Conservation (phyloP, 768 basidiomycete species). For the Saitozyma sp. region DNA sequence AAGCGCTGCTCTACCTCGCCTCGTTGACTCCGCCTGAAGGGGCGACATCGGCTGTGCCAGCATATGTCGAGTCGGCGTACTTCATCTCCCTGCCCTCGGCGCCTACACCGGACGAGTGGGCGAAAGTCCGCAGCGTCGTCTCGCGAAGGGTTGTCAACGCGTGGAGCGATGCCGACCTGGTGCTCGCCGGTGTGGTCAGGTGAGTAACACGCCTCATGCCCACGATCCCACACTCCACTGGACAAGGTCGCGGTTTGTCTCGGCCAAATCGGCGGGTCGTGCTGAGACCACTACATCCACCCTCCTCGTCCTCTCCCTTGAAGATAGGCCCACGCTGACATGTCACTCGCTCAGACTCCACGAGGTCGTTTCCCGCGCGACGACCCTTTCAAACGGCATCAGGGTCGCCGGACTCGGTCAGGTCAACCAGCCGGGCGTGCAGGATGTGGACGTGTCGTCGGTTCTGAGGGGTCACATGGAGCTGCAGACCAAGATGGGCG, state of each 20-base stretch:
- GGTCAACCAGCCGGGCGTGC: slow-evolving; percentile 47
- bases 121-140: slow-evolving; percentile 48
- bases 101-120: slow-evolving; percentile 53
- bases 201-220: slow-evolving; percentile 9
- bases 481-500: slow-evolving; percentile 49
- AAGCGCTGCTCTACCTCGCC: slow-evolving; percentile 51
- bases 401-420: slow-evolving; percentile 50
- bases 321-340: too few relatives aligned
- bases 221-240: too few relatives aligned
- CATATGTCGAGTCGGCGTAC: slow-evolving; percentile 55
- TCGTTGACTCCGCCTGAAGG: slow-evolving; percentile 32
- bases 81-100: slow-evolving; percentile 55
- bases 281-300: too few relatives aligned
- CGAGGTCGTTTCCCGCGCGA: slow-evolving; percentile 53
- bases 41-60: slow-evolving; percentile 27
- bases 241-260: too few relatives aligned
- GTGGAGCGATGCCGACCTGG: slow-evolving; percentile 52
- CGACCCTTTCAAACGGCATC: slow-evolving; percentile 45
- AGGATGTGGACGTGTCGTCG: slow-evolving; percentile 52
- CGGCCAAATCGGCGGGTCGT: too few relatives aligned
- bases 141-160: slow-evolving; percentile 53
- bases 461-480: slow-evolving; percentile 53
- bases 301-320: too few relatives aligned
- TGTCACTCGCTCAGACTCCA: slow-evolving; percentile 42
- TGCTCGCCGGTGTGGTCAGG: slow-evolving; percentile 53